Evolutionary conservation across 768 basidiomycete genomes (phyloP), one percentile per base, ranked within the genome.

Genomic region (Rhodotorula paludigena): DNA sequence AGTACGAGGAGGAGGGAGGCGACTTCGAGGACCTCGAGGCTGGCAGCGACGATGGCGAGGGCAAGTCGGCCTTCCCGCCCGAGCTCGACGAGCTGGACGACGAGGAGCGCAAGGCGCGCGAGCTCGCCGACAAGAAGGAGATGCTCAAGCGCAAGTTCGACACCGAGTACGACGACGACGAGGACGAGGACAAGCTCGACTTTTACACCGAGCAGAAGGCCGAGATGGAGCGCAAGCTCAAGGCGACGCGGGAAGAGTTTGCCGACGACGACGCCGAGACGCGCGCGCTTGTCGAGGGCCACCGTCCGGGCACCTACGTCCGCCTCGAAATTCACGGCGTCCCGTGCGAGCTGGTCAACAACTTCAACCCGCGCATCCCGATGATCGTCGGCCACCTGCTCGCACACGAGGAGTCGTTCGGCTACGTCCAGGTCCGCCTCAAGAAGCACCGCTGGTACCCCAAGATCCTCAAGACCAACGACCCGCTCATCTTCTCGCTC

Each of bases 361-460:
- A 97, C 80, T 99, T 99, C 78, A 88, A 98, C 77, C 90, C 94
- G 4, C 80, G 83, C 14, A 92, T 88, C 74, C 96, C 96, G 9
- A 85, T 98, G 77, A 82, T 99, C 70, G 84, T 97, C 59, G 96
- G 96, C 21, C 96, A 94, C 1, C 83, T 98, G 12, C 83, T 93
- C 8, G 83, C 89, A 0, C 85, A 90, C 0, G 96, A 99, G 79
- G 90, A 93, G 79, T 84, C 87, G 30, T 92, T 96, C 76, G 93
- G 92, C 3, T 94, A 87, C 80, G 83, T 97, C 28, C 93, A 97
- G 78, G 92, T 93, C 39, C 85, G 96, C 61, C 86, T 98, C 79
- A 99, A 99, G 80, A 84, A 93, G 62, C 96, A 99, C 78, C 84
- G 96, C 60, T 98, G 94, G 94, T 90, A 86, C 79, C 82, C 84